Conservation (phyloP, 495 filamentous ascomycete species). For the Aspergillus bridgeri region DNA sequence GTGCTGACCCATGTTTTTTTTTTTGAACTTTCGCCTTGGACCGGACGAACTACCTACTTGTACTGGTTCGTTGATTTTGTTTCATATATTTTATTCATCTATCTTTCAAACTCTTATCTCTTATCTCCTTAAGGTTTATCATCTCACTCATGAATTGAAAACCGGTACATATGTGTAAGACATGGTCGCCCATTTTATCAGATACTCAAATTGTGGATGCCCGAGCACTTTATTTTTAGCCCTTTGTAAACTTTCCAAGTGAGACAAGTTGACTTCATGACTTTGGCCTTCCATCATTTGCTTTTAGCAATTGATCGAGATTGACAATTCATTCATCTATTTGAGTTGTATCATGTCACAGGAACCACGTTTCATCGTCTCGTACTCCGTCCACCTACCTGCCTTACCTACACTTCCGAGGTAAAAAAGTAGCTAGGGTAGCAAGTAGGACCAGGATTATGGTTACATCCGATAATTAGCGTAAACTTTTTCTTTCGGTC, state of each 20-base stretch:
- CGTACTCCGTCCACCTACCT: background rate
- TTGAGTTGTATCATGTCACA: background rate
- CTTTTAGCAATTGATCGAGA: background rate
- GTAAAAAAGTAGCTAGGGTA: too few relatives aligned
- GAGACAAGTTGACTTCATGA: background rate
- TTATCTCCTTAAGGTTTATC: background rate
- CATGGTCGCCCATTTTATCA: background rate
- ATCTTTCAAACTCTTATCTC: background rate
- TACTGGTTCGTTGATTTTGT: background rate
- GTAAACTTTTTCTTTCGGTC: too few relatives aligned
- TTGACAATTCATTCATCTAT: background rate
- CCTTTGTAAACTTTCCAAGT: background rate
- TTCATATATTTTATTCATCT: background rate
- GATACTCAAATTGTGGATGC: too few relatives aligned
- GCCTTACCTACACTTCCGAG: too few relatives aligned
- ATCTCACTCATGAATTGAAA: background rate
- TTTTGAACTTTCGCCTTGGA: constrained; percentile 1
- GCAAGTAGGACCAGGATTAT: too few relatives aligned
- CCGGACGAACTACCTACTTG: constrained; percentile 2
- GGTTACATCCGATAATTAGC: too few relatives aligned
- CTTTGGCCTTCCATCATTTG: background rate
- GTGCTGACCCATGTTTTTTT: constrained; percentile 15
- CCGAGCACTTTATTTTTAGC: too few relatives aligned
- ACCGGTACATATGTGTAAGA: background rate
- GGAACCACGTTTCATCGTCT: background rate